These are phyloP conservation scores for Penicillium simplicissimum DNA, from an alignment of 495 filamentous ascomycete genomes.

Conservation along the genomic window DNA sequence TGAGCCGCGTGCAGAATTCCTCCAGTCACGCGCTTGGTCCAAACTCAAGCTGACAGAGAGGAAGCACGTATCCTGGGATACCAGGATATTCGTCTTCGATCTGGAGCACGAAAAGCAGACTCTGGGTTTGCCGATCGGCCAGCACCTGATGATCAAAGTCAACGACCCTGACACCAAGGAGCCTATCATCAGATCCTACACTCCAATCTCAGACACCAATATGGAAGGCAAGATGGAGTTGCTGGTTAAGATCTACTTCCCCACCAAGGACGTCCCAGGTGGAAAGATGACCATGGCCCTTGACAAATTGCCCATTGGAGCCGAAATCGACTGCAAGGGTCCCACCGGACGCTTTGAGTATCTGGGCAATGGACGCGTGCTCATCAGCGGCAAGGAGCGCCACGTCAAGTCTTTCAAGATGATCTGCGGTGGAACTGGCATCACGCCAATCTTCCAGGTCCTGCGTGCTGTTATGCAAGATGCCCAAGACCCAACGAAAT, in stretches of 20 bases:
- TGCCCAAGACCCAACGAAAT: slow-evolving; percentile 56
- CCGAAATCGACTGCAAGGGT: slow-evolving; percentile 83
- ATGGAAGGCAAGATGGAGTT: slow-evolving; percentile 67
- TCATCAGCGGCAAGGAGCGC: slow-evolving; percentile 59
- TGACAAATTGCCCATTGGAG: slow-evolving; percentile 67
- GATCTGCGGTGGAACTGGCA: slow-evolving; percentile 87
- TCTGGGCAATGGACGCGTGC: slow-evolving; percentile 63
- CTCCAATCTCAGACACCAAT: slow-evolving; percentile 70
- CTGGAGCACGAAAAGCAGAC: slow-evolving; percentile 71
- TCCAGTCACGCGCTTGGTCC: slow-evolving; percentile 70
- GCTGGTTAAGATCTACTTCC: slow-evolving; percentile 85
- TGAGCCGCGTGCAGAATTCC: slow-evolving; percentile 60
- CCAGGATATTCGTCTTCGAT: slow-evolving; percentile 77
- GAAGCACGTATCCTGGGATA: slow-evolving; percentile 72
- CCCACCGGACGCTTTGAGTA: slow-evolving; percentile 90
- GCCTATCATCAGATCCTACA: slow-evolving; percentile 84
- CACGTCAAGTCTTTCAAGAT: slow-evolving; percentile 73
- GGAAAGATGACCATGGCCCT: slow-evolving; percentile 87
- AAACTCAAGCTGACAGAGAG: slow-evolving; percentile 67
- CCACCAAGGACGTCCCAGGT: slow-evolving; percentile 56
- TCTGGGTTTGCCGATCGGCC: slow-evolving; percentile 81
- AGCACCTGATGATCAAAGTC: slow-evolving; percentile 87
- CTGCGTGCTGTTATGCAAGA: slow-evolving; percentile 73
- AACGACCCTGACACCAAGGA: slow-evolving; percentile 65
- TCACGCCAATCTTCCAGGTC: slow-evolving; percentile 92